Base-by-base conservation (phyloP, 805 yeast species). In the Kodamaea neixiangensis region DNA sequence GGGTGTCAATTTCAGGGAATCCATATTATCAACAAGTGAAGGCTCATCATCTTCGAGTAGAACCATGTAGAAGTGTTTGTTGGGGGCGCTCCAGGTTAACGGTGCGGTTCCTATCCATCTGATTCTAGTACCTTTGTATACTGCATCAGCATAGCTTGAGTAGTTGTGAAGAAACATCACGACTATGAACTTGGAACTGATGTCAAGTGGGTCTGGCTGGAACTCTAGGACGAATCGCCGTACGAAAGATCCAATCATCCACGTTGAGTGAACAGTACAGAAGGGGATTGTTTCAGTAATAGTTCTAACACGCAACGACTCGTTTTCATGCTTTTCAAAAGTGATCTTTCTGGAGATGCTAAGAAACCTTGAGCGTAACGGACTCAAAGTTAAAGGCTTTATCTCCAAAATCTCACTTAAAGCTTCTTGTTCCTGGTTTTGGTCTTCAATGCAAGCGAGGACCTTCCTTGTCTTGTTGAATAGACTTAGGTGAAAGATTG, bases 71-170 rank as follows among this genome's bases (percentile, higher is more conserved):
- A 54, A 49, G 25, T 43, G 40, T 14, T 38, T 34, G 11, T 38
- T 13, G 20, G 15, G 19, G 4, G 41, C 13, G 25, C 31, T 44
- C 9, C 37, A 20, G 20, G 33, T 18, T 3, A 41, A n/a, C 7
- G 52, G 44, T 7, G 55, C 25, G 2, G 49, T 47, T 29, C 55
- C 55, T 21, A 48, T 40, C 49, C 54, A 52, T 20, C 57, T 38
- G 21, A 52, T 22, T 34, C 48, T 44, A 9, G 50, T 54, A n/a
- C 50, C 50, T 37, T 52, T 54, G 52, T 49, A 54, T 7, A 49
- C 17, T 13, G 53, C 46, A 40, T 54, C 57, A 9, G 57, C 47
- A 25, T 44, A 54, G 3, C 48, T 44, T 7, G 43, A 46, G 41
- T 52, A 46, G 49, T 54, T 50, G 47, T 45, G 50, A 6, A 37